Percentiles rank a stretch among this genome's conserved stretches.
These are phyloP conservation scores for Didymosphaeria variabile DNA, from an alignment of 2,329 filamentous ascomycete genomes.

Conservation along the genomic window DNA sequence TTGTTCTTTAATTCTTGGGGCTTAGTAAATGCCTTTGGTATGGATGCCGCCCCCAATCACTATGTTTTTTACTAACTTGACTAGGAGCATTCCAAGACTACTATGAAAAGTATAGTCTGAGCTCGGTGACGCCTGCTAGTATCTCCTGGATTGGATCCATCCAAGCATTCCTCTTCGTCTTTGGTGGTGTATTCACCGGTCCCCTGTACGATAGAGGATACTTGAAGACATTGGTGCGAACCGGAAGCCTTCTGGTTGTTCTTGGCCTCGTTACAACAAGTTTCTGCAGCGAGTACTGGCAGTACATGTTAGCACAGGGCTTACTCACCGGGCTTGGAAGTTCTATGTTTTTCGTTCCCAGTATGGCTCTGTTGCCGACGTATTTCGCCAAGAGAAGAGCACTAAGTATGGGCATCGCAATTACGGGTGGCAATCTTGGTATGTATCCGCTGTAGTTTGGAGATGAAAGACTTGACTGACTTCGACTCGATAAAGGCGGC, in stretches of 20 bases:
- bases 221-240: slow-evolving; percentile 50
- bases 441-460: too few relatives aligned
- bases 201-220: slow-evolving; percentile 59
- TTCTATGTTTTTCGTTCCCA: slow-evolving; percentile 32
- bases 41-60: too few relatives aligned
- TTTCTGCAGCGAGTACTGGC: slow-evolving; percentile 54
- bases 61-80: too few relatives aligned
- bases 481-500: too few relatives aligned
- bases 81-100: too few relatives aligned
- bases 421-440: too few relatives aligned
- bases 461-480: too few relatives aligned
- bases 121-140: too few relatives aligned
- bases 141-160: slow-evolving; percentile 62
- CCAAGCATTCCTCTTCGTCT: slow-evolving; percentile 57
- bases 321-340: slow-evolving; percentile 36
- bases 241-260: slow-evolving; percentile 52
- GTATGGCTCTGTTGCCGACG: slow-evolving; percentile 43
- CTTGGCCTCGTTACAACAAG: slow-evolving; percentile 60
- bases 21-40: too few relatives aligned
- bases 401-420: slow-evolving; percentile 27
- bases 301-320: slow-evolving; percentile 41
- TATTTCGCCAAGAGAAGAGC: slow-evolving; percentile 22
- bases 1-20: too few relatives aligned
- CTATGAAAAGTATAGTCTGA: too few relatives aligned
- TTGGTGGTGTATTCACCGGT: slow-evolving; percentile 56